Conservation (phyloP, 257 asterid genomes). For the Fraxinus quadrangulata region DNA sequence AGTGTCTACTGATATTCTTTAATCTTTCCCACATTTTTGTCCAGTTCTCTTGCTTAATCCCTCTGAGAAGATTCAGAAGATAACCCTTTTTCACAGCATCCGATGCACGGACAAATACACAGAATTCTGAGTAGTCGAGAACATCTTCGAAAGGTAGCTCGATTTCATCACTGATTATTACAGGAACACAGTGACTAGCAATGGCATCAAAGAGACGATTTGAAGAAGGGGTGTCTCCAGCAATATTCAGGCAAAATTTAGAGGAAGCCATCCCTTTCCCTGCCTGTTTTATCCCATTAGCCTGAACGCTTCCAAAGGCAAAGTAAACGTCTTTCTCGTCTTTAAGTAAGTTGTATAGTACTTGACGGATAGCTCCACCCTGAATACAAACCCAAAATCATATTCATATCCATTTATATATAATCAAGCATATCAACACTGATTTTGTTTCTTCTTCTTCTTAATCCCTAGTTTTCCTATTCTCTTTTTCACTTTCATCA, state of each 20-base stretch:
- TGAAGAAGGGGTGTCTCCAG: slow-evolving; percentile 94
- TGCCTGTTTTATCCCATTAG: slow-evolving; percentile 58
- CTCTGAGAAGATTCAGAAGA: slow-evolving; percentile 69
- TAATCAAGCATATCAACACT: neutral
- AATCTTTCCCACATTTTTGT: slow-evolving; percentile 72
- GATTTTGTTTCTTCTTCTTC: neutral
- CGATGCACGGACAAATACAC: slow-evolving; percentile 55
- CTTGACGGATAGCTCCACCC: slow-evolving; percentile 82
- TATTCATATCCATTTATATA: slow-evolving; percentile 1
- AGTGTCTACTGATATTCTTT: slow-evolving; percentile 47
- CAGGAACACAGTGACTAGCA: slow-evolving; percentile 83
- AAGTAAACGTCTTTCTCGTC: slow-evolving; percentile 65
- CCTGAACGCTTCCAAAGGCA: slow-evolving; percentile 58
- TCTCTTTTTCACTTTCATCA: neutral
- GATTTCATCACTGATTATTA: slow-evolving; percentile 81
- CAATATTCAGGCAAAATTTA: slow-evolving; percentile 78
- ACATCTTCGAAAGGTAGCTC: slow-evolving; percentile 82
- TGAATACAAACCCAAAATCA: slow-evolving; percentile 29
- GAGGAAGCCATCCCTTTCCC: slow-evolving; percentile 75
- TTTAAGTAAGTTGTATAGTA: slow-evolving; percentile 68
- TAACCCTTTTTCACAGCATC: slow-evolving; percentile 65
- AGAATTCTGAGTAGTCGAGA: slow-evolving; percentile 71
- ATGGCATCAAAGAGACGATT: slow-evolving; percentile 88
- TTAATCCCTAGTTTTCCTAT: neutral
- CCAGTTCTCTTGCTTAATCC: slow-evolving; percentile 57